Percentiles rank a stretch among this genome's conserved stretches.
These are phyloP conservation scores for Physcomitrium patens DNA, from an alignment of 225 moss, liverwort and hornwort species.

Conservation along the genomic window DNA sequence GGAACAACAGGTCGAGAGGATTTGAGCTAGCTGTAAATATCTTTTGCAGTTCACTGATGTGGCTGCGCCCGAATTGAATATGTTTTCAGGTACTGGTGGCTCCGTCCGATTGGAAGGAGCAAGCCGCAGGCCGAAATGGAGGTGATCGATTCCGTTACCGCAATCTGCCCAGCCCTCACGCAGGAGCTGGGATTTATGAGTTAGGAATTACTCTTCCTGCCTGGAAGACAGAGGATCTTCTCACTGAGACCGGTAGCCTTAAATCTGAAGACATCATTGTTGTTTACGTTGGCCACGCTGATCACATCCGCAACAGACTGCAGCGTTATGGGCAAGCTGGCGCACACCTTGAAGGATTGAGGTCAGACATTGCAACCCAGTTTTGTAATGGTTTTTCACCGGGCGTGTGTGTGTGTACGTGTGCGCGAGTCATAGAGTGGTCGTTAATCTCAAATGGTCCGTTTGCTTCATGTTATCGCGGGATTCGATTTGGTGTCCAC, in stretches of 20 bases:
- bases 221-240: neutral
- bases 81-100: conserved; percentile 55
- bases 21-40: too few species aligned
- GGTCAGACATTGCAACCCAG: conserved; percentile 11
- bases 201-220: conserved; percentile 59
- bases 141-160: conserved; percentile 44
- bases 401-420: neutral
- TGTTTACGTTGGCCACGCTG: conserved; percentile 75
- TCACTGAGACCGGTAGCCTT: conserved; percentile 21
- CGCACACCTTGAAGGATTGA: conserved; percentile 54
- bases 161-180: conserved; percentile 58
- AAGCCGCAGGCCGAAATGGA: conserved; percentile 52
- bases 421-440: too few species aligned
- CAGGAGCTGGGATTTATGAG: conserved; percentile 75
- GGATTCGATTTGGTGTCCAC: too few species aligned
- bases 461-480: too few species aligned
- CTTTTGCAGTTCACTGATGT: too few species aligned
- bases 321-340: conserved; percentile 78
- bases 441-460: too few species aligned
- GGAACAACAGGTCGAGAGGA: too few species aligned
- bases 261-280: conserved; percentile 63
- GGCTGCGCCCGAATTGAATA: too few species aligned
- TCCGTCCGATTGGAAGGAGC: conserved; percentile 65
- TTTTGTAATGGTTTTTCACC: neutral
- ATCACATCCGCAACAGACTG: conserved; percentile 69